These are phyloP conservation scores for Strombidium stylifer DNA, from an alignment of 73 alveolate species.

Conservation along the genomic window DNA sequence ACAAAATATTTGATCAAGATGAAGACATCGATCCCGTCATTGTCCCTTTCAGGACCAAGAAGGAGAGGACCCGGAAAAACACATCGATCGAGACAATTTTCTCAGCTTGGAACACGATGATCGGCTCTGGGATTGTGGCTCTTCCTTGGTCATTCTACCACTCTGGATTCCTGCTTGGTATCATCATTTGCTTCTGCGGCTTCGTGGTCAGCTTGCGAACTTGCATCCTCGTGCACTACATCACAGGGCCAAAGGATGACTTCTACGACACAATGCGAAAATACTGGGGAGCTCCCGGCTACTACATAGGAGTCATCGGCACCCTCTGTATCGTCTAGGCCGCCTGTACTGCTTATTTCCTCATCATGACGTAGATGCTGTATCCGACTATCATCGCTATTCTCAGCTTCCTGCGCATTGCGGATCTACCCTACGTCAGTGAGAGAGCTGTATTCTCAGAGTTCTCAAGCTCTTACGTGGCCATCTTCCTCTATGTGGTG, in stretches of 20 bases:
- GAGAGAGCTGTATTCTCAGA: not conserved
- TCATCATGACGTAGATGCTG: conserved; percentile 13
- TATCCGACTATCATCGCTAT: conserved; percentile 10
- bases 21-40: no score
- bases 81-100: conserved; percentile 18
- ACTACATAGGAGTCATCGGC: conserved; percentile 48
- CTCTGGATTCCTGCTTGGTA: conserved; percentile 63
- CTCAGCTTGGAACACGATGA: conserved; percentile 74
- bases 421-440: not conserved
- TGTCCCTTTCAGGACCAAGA: no score
- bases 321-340: conserved; percentile 53
- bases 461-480: not conserved
- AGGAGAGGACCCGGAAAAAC: no score
- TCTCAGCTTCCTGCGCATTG: no score
- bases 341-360: conserved; percentile 21
- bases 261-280: conserved; percentile 49
- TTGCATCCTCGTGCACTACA: conserved; percentile 29
- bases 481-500: conserved; percentile 5
- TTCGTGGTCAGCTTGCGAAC: conserved; percentile 51
- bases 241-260: conserved; percentile 62
- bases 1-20: no score
- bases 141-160: conserved; percentile 61
- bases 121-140: conserved; percentile 64
- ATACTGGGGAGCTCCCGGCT: conserved; percentile 33
- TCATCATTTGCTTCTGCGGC: conserved; percentile 24